These are phyloP conservation scores for Lepidium didymum DNA, from an alignment of 345 rosid species.

Conservation along the genomic window DNA sequence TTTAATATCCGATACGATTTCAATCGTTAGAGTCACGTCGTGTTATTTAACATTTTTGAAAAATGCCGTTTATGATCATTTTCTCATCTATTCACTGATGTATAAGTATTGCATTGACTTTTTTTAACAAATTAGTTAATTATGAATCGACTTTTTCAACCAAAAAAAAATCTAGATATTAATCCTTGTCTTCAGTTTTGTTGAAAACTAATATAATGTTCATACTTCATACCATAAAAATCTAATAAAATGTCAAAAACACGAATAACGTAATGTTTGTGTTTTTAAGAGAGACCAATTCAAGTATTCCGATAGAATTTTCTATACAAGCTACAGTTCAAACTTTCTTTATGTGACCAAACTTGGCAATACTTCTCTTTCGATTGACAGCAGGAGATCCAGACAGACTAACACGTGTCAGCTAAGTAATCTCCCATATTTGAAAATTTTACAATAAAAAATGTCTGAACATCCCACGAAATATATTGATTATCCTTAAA, in stretches of 20 bases:
- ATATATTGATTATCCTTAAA: too few relatives aligned
- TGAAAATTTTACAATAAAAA: too few relatives aligned
- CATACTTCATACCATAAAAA: too few relatives aligned
- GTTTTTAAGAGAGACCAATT: background rate
- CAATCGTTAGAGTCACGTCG: constrained; percentile 24
- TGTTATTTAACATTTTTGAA: constrained; percentile 1
- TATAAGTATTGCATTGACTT: background rate
- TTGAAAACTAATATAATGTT: too few relatives aligned
- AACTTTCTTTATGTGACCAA: too few relatives aligned
- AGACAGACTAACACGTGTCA: too few relatives aligned
- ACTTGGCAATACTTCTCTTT: too few relatives aligned
- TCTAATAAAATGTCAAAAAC: background rate
- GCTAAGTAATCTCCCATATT: too few relatives aligned
- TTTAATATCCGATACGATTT: background rate
- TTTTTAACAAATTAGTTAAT: background rate
- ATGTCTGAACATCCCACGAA: too few relatives aligned
- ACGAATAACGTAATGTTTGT: background rate
- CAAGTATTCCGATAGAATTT: background rate
- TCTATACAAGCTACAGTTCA: background rate
- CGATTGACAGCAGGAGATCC: too few relatives aligned
- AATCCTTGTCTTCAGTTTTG: background rate
- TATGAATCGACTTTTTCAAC: too few relatives aligned
- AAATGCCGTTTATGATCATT: background rate
- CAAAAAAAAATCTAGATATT: too few relatives aligned
- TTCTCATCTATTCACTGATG: background rate